Conservation (phyloP, 495 filamentous ascomycete species). For the Pseudomonodictys pantanalensis region DNA sequence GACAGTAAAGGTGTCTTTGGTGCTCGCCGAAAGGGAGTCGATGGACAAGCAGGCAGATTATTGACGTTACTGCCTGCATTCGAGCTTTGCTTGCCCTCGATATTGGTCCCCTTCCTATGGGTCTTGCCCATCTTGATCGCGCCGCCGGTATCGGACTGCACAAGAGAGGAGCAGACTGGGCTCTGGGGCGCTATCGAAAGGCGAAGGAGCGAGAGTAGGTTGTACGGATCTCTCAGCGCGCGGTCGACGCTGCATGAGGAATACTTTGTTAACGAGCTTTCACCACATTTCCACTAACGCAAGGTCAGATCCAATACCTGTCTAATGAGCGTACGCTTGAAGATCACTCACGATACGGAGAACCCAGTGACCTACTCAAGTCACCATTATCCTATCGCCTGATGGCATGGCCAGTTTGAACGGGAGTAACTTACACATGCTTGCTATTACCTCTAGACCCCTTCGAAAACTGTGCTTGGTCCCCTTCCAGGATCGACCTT, state of each 20-base stretch:
- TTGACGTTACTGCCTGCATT: no score
- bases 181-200: constrained; percentile 14
- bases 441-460: no score
- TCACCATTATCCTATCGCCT: neutral
- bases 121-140: no score
- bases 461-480: no score
- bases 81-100: neutral
- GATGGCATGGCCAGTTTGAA: neutral
- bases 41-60: neutral
- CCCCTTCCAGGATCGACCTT: no score
- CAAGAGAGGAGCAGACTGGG: no score
- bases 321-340: neutral
- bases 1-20: neutral
- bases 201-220: constrained; percentile 25
- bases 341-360: constrained; percentile 16
- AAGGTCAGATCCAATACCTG: neutral
- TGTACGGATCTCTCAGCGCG: constrained; percentile 19
- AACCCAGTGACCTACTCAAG: constrained; percentile 23
- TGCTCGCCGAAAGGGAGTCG: neutral
- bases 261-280: constrained; percentile 30
- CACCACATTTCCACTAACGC: constrained; percentile 31
- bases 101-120: no score
- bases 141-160: no score
- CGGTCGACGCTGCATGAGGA: constrained; percentile 30
- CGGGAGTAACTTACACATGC: no score